A percentile compares a stretch with the other conserved stretches of the same genome.
phyloP scores from a whole-genome alignment of 495 filamentous ascomycete genomes.

The Geopyxis carbonaria region DNA sequence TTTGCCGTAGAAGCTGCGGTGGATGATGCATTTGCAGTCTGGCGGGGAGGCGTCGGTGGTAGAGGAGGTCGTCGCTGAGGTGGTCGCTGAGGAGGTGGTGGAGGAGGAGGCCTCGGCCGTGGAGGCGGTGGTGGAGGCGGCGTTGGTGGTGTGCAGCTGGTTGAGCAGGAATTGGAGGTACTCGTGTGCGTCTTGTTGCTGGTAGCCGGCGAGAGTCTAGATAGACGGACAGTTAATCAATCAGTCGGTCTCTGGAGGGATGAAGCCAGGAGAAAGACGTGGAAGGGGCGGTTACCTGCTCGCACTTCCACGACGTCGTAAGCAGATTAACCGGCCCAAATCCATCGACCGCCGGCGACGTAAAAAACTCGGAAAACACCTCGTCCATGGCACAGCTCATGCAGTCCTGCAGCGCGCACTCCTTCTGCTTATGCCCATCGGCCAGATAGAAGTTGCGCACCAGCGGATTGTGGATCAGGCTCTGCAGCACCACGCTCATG shows the following conservation, averaged over 20 bases:
- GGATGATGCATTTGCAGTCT: conserved; percentile 69
- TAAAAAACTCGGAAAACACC: conserved; percentile 81
- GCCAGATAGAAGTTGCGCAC: conserved; percentile 72
- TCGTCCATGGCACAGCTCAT: conserved; percentile 78
- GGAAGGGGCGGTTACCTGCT: conserved; percentile 33
- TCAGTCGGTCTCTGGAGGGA: too few species aligned
- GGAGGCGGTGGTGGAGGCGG: conserved; percentile 31
- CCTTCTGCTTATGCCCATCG: conserved; percentile 57
- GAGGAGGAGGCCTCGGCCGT: conserved; percentile 28
- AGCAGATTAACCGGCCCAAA: conserved; percentile 72
- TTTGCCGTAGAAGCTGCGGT: conserved; percentile 76
- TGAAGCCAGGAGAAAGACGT: not conserved
- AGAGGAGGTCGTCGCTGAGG: conserved; percentile 26
- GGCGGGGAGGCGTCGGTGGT: conserved; percentile 28
- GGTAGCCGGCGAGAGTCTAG: conserved; percentile 70
- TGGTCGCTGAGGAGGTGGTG: conserved; percentile 29
- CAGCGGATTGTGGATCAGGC: conserved; percentile 72
- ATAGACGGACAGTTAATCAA: too few species aligned
- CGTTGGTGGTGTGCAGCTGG: conserved; percentile 57
- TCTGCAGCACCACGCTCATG: conserved; percentile 79
- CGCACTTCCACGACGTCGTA: conserved; percentile 58
- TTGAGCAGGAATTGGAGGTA: conserved; percentile 87
- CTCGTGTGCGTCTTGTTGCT: conserved; percentile 88
- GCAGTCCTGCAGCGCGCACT: conserved; percentile 52
- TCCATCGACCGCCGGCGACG: conserved; percentile 58